These are phyloP conservation scores for Rhizoctonia solani DNA, from an alignment of 1,284 basidiomycete species.

Conservation along the genomic window DNA sequence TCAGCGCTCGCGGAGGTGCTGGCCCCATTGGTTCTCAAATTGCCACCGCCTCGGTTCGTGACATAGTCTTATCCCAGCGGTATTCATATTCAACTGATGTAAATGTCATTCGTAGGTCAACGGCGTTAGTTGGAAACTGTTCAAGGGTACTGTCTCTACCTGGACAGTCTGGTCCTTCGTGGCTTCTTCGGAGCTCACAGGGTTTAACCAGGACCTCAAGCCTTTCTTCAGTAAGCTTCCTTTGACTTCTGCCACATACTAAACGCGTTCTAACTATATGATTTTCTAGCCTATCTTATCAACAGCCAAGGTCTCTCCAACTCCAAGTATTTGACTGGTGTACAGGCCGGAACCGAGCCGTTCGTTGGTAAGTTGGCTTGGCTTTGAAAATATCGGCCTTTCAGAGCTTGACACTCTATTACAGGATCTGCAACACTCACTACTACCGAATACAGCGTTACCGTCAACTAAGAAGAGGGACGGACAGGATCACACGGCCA, in stretches of 20 bases:
- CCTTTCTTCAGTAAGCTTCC: conserved; percentile 47
- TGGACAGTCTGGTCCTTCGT: conserved; percentile 49
- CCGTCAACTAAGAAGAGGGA: conserved; percentile 33
- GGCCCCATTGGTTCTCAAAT: conserved; percentile 47
- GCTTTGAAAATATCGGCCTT: neutral
- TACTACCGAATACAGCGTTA: conserved; percentile 27
- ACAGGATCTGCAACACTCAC: conserved; percentile 32
- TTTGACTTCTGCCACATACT: no score
- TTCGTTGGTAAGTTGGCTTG: conserved; percentile 25
- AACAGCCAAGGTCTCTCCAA: conserved; percentile 31
- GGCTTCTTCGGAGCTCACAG: conserved; percentile 42
- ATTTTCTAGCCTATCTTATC: conserved; percentile 43
- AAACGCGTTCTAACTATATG: conserved; percentile 42
- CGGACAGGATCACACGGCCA: no score
- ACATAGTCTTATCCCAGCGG: neutral
- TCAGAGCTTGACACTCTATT: neutral
- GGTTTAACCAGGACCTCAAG: conserved; percentile 47
- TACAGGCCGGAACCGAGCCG: conserved; percentile 36
- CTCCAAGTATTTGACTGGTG: conserved; percentile 35
- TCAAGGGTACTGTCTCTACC: conserved; percentile 47
- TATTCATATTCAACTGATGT: neutral
- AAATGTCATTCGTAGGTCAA: conserved; percentile 6
- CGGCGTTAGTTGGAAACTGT: conserved; percentile 44
- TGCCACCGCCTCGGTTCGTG: conserved; percentile 42
- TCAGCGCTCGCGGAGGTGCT: conserved; percentile 47